Conservation (phyloP, 768 basidiomycete genomes). For the Lactarius hengduanensis region DNA sequence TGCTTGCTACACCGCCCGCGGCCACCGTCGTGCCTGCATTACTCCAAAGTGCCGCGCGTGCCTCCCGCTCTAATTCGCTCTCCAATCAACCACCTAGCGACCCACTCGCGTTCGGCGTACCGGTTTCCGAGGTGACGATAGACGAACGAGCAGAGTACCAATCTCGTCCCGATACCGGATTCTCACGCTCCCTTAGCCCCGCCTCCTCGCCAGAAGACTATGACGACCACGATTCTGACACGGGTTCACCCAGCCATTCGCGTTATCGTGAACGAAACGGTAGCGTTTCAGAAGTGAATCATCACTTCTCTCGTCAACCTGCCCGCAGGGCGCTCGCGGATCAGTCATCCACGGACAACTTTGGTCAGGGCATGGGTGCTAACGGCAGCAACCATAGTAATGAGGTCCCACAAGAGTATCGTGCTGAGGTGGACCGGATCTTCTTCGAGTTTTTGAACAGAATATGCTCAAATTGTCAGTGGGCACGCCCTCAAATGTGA, state of each 20-base stretch:
- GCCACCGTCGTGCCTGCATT: constrained; percentile 25
- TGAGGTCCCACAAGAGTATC: constrained; percentile 80
- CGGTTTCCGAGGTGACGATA: constrained; percentile 29
- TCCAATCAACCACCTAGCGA: constrained; percentile 32
- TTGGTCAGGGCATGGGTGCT: constrained; percentile 27
- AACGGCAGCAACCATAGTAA: constrained; percentile 41
- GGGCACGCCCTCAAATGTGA: constrained; percentile 17
- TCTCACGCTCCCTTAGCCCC: constrained; percentile 29
- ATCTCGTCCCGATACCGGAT: constrained; percentile 33
- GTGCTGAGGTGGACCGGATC: constrained; percentile 79
- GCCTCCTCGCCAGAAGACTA: constrained; percentile 38
- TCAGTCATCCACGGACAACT: constrained; percentile 33
- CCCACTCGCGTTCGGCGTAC: constrained; percentile 35
- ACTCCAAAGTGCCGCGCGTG: constrained; percentile 29
- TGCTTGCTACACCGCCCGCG: constrained; percentile 25
- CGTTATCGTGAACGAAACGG: constrained; percentile 24
- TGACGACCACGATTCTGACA: constrained; percentile 35
- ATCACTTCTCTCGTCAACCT: constrained; percentile 14
- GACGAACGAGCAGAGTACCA: constrained; percentile 31
- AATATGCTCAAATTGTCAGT: constrained; percentile 86
- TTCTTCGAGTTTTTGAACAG: constrained; percentile 88
- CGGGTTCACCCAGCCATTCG: constrained; percentile 34
- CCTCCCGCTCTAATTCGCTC: constrained; percentile 37
- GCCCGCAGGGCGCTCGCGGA: constrained; percentile 22
- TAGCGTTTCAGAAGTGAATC: constrained; percentile 23